Evolutionary conservation across 2,329 filamentous ascomycete species (phyloP), one percentile per base, ranked within the genome.

Genomic region (Chaetomium sp.): DNA sequence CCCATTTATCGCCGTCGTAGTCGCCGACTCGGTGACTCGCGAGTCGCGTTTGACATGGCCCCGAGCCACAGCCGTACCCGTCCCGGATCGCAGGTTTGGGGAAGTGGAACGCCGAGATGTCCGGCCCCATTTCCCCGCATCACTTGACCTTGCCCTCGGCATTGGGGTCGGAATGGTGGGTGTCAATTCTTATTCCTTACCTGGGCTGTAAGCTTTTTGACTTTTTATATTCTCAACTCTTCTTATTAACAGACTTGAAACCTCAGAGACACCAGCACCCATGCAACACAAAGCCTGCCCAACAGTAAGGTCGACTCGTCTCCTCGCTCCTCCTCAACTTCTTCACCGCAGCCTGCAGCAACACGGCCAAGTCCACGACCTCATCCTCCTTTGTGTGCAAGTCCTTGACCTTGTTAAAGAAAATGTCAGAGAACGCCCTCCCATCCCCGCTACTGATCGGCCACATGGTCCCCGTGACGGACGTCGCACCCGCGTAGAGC

Each of bases 151-250:
- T 29, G 31, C 2, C 31, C 8, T 63, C 64, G 51, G 64, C 55
- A 38, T 38, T 31, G 38, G 10, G 6, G 13, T 66, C 64, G 64
- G 64, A 29, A 59, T 31, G 25, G 60, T 53, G 64, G 64, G 60
- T 45, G 56, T n/a, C n/a, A n/a, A n/a, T 63, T 59, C 56, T 62
- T 63, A 63, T 57, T 53, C 60, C 60, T n/a, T n/a, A n/a, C n/a
- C n/a, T n/a, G n/a, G n/a, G n/a, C n/a, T n/a, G n/a, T n/a, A n/a
- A n/a, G n/a, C n/a, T n/a, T n/a, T n/a, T n/a, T n/a, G n/a, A n/a
- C n/a, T n/a, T 12, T 33, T 33, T 12, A 8, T 33, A 12, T 33
- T 33, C 31, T 33, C 31, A 8, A 33, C 31, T 8, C 29, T 4
- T 31, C 29, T 31, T 8, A 35, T 35, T 35, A 10, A 10, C 33